phyloP scores from a whole-genome alignment of 306 rosid genomes.

The Medicago arabica region DNA sequence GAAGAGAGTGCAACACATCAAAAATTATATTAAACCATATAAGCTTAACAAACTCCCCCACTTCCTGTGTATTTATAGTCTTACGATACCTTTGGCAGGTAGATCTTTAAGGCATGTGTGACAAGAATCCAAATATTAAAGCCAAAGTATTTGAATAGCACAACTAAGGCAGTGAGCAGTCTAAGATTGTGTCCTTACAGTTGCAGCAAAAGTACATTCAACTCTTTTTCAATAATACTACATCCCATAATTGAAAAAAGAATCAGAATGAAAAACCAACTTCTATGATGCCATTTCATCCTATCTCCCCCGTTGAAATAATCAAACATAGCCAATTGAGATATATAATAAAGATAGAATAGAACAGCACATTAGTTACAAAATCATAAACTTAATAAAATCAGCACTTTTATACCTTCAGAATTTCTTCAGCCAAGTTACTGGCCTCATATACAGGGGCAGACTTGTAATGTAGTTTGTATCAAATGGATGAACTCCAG shows the following conservation, averaged over 20 bases:
- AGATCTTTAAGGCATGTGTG: neutral
- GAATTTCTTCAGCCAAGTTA: constrained; percentile 61
- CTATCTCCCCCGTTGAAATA: neutral
- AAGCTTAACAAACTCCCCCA: constrained; percentile 4
- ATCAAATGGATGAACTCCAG: constrained; percentile 77
- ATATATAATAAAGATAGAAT: neutral
- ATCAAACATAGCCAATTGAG: neutral
- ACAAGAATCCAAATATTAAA: neutral
- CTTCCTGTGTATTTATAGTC: neutral
- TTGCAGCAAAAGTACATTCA: neutral
- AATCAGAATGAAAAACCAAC: neutral
- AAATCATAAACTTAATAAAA: constrained; percentile 21
- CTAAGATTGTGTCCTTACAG: neutral
- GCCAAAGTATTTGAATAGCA: neutral
- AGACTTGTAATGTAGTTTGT: constrained; percentile 67
- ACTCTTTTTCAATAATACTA: neutral
- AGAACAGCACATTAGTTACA: constrained; percentile 16
- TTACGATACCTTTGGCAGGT: neutral
- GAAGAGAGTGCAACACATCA: neutral
- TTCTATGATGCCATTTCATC: neutral
- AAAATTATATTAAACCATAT: constrained; percentile 1
- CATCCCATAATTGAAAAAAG: neutral
- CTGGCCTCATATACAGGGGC: constrained; percentile 76
- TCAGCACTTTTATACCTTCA: constrained; percentile 59
- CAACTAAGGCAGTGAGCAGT: neutral